A percentile compares a stretch with the other conserved stretches of the same genome.
Conservation (phyloP, 2,329 filamentous ascomycete species). For the Diaporthe nobilis region DNA sequence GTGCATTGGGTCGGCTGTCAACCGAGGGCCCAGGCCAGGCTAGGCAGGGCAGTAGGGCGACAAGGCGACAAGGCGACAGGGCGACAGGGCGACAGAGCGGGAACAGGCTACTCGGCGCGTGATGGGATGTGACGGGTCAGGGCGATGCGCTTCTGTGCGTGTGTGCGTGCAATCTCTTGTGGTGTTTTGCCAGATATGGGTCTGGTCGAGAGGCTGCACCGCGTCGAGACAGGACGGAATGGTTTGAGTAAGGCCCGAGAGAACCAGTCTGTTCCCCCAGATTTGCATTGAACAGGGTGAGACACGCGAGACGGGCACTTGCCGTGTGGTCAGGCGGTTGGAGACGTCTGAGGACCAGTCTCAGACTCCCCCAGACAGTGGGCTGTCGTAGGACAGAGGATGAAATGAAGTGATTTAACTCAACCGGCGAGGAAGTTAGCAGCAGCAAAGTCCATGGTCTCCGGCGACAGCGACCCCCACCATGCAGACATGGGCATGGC, state of each 20-base stretch:
- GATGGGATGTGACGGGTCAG: constrained; percentile 1
- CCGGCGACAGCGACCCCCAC: constrained; percentile 22
- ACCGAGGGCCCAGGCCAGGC: constrained; percentile 14
- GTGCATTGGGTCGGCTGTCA: constrained; percentile 32
- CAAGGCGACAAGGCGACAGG: not conserved
- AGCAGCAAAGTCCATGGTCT: not conserved
- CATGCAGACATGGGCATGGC: not conserved
- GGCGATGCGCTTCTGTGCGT: not conserved
- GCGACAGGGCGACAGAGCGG: not conserved
- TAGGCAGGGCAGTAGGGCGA: not conserved
- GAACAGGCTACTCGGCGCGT: not conserved
- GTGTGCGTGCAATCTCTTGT: constrained; percentile 1
- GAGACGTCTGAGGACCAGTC: constrained; percentile 2
- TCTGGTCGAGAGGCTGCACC: not conserved
- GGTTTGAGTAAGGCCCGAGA: not conserved
- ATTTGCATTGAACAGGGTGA: constrained; percentile 18
- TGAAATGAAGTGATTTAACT: constrained; percentile 32
- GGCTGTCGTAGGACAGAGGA: not conserved
- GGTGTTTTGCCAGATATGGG: constrained; percentile 11
- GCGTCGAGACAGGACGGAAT: constrained; percentile 12
- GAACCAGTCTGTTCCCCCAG: constrained; percentile 15
- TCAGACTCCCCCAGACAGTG: constrained; percentile 7
- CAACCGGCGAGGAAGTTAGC: not conserved
- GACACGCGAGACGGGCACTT: constrained; percentile 17
- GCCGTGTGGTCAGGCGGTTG: constrained; percentile 19